Evolutionary conservation across 2,329 filamentous ascomycete genomes (phyloP).

Genomic region (Neofusicoccum laricinum): DNA sequence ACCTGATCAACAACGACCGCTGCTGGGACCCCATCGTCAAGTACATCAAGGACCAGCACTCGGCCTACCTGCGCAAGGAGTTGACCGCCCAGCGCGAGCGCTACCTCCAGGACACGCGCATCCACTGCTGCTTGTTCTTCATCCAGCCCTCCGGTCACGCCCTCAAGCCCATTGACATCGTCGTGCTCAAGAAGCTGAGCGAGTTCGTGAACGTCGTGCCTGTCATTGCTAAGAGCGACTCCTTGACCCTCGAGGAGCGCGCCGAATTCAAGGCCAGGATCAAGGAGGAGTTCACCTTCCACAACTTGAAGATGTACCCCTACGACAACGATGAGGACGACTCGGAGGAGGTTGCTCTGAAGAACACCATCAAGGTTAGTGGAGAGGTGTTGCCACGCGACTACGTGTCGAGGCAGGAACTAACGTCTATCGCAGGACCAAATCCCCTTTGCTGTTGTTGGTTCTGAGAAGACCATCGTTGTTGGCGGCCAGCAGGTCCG

Average conservation of each 20-base stretch:
- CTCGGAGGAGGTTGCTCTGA: conserved; percentile 89
- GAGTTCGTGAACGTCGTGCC: conserved; percentile 99
- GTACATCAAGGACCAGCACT: conserved; percentile 99
- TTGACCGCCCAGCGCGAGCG: conserved; percentile 98
- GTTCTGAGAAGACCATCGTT: conserved; percentile 96
- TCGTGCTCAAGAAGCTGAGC: conserved; percentile 98
- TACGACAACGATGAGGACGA: conserved; percentile 99
- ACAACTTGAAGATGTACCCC: conserved; percentile 99
- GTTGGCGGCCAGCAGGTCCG: conserved; percentile 97
- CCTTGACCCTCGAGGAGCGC: conserved; percentile 91
- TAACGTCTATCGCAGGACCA: conserved; percentile 63
- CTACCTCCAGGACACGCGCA: conserved; percentile 98
- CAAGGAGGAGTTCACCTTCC: conserved; percentile 99
- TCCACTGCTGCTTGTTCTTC: conserved; percentile 99
- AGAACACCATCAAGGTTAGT: conserved; percentile 90
- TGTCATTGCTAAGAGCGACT: conserved; percentile 97
- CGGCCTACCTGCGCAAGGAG: conserved; percentile 97
- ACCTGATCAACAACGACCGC: conserved; percentile 99
- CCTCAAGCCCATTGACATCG: conserved; percentile 98
- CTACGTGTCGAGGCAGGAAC: no score
- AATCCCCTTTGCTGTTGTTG: conserved; percentile 95
- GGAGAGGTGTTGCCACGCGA: no score
- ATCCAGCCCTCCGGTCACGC: conserved; percentile 98
- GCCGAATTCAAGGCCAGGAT: conserved; percentile 95
- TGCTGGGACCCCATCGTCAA: conserved; percentile 99